These are phyloP conservation scores for Rhynchosporium graminicola DNA, from an alignment of 2,329 filamentous ascomycete species.

Conservation along the genomic window DNA sequence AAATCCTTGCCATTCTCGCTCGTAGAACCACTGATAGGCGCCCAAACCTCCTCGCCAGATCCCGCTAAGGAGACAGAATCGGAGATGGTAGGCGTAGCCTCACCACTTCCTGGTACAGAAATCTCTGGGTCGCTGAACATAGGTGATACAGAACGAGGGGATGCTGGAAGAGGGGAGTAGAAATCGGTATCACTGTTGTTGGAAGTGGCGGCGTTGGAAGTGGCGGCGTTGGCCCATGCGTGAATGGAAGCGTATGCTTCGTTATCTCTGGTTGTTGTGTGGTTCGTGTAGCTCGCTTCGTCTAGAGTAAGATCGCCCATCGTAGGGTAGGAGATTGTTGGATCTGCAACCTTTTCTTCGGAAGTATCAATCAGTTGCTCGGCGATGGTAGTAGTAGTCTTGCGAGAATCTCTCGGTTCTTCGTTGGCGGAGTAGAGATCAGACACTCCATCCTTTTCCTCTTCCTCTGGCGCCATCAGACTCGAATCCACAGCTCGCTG, in stretches of 20 bases:
- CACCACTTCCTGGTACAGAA: conserved; percentile 47
- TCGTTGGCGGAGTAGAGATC: conserved; percentile 42
- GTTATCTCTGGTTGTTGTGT: conserved; percentile 51
- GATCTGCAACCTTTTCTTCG: conserved; percentile 31
- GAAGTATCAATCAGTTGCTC: conserved; percentile 38
- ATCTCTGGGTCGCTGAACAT: conserved; percentile 33
- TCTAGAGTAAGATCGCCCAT: conserved; percentile 30
- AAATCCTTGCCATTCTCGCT: conserved; percentile 42
- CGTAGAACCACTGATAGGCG: conserved; percentile 42
- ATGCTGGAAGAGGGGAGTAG: conserved; percentile 60
- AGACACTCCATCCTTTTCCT: conserved; percentile 56
- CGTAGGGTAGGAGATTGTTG: conserved; percentile 34
- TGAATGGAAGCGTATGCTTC: conserved; percentile 62
- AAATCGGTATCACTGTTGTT: conserved; percentile 45
- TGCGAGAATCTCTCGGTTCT: conserved; percentile 22
- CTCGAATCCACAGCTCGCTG: conserved; percentile 45
- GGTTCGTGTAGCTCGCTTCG: conserved; percentile 48
- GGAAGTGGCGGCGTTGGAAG: conserved; percentile 44
- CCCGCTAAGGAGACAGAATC: conserved; percentile 58
- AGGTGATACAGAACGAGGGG: conserved; percentile 42
- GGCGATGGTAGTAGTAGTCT: conserved; percentile 32
- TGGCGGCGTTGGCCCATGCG: conserved; percentile 57
- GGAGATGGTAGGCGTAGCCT: conserved; percentile 53
- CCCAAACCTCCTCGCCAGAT: conserved; percentile 48
- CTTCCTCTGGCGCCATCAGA: conserved; percentile 46